phyloP scores from a whole-genome alignment of 768 basidiomycete genomes.

The Termitomyces sp. region DNA sequence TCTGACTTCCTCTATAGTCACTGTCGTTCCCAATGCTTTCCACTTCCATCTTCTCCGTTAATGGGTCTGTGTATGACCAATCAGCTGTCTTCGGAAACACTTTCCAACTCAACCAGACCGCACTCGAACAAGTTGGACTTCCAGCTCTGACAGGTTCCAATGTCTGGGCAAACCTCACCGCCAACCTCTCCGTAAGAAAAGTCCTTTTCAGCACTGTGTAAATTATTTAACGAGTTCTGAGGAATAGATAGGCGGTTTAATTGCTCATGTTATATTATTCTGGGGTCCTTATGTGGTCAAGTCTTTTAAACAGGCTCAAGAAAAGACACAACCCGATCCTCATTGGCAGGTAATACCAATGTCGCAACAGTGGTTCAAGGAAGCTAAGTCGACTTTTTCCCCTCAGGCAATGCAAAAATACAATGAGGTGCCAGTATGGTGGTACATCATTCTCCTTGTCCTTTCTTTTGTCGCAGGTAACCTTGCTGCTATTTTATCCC shows the following conservation, averaged over 20 bases:
- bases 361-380: not conserved
- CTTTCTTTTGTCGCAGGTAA: constrained; percentile 55
- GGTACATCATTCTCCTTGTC: constrained; percentile 48
- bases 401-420: constrained; percentile 53
- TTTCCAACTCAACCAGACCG: constrained; percentile 52
- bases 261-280: constrained; percentile 54
- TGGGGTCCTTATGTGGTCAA: constrained; percentile 50
- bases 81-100: constrained; percentile 47
- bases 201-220: constrained; percentile 29
- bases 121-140: constrained; percentile 45
- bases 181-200: constrained; percentile 44
- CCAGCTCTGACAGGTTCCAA: constrained; percentile 51
- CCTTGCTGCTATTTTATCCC: not conserved
- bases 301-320: constrained; percentile 46
- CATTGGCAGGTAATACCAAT: constrained; percentile 42
- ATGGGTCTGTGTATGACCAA: constrained; percentile 55
- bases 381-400: not conserved
- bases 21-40: constrained; percentile 57
- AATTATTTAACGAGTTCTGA: not conserved
- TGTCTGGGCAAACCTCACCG: constrained; percentile 45
- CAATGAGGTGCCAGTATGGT: constrained; percentile 58
- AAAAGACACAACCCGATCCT: constrained; percentile 48
- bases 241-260: constrained; percentile 52
- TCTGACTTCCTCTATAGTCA: constrained; percentile 31
- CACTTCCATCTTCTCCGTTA: constrained; percentile 49